phyloP scores from a whole-genome alignment of 2,329 filamentous ascomycete genomes.

The Fusarium sororula region DNA sequence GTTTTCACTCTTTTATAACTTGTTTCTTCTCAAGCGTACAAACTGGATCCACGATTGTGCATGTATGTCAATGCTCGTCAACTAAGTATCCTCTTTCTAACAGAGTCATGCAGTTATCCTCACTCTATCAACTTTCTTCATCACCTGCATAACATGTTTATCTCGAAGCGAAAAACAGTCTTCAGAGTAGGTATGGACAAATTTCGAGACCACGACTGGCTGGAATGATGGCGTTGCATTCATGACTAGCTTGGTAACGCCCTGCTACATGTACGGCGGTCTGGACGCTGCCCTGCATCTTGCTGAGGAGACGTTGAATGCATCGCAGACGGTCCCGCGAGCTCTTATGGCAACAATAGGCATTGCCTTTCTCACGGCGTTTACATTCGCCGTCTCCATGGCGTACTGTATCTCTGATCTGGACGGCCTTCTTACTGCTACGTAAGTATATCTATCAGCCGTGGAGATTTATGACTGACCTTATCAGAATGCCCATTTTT shows the following conservation, averaged over 20 bases:
- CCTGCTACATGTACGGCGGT: neutral
- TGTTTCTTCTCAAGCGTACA: neutral
- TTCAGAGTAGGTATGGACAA: neutral
- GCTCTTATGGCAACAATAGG: neutral
- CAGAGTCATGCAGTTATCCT: neutral
- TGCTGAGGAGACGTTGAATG: neutral
- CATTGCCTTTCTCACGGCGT: neutral
- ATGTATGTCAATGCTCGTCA: neutral
- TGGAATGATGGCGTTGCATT: neutral
- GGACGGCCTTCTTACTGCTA: neutral
- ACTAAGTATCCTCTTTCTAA: fast-evolving
- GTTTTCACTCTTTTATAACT: neutral
- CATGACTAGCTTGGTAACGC: neutral
- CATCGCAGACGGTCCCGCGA: neutral
- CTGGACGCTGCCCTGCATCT: neutral
- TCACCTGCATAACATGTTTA: neutral
- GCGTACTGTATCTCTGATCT: neutral
- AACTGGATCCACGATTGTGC: neutral
- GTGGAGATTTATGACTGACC: neutral
- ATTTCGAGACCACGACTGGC: neutral
- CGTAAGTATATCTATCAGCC: neutral
- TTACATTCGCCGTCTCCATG: neutral
- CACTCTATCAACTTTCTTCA: neutral
- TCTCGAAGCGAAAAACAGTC: neutral
- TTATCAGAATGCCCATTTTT: neutral